Conservation (phyloP, 768 basidiomycete species). For the Russula lepida region DNA sequence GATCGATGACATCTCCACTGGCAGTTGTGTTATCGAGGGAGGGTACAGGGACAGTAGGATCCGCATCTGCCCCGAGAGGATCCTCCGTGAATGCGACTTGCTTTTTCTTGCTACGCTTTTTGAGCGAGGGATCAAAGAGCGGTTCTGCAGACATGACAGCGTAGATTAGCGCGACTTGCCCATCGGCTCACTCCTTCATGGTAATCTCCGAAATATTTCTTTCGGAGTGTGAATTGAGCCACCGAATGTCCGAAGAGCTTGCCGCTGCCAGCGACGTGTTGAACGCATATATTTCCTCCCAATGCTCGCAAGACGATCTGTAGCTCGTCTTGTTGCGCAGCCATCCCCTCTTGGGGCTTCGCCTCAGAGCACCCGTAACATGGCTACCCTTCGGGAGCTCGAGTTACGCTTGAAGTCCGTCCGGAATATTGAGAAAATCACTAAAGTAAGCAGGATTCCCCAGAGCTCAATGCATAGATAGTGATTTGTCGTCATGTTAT, state of each 20-base stretch:
- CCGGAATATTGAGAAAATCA: conserved; percentile 98
- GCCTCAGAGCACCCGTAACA: conserved; percentile 59
- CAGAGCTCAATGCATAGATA: neutral
- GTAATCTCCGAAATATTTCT: conserved; percentile 3
- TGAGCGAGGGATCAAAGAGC: conserved; percentile 74
- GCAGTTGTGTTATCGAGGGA: conserved; percentile 62
- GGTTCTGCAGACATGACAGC: conserved; percentile 64
- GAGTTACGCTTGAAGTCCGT: conserved; percentile 95
- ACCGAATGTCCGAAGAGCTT: conserved; percentile 10
- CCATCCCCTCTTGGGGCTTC: conserved; percentile 33
- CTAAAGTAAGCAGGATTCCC: conserved; percentile 57
- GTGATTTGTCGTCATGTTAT: conserved; percentile 10
- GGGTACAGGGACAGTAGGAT: conserved; percentile 73
- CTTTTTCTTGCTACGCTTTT: conserved; percentile 80
- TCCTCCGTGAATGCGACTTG: conserved; percentile 79
- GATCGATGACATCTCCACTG: conserved; percentile 66
- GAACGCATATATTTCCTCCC: conserved; percentile 6
- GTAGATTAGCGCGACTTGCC: neutral
- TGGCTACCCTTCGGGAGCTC: conserved; percentile 97
- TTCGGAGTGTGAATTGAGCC: conserved; percentile 17
- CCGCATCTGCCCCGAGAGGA: conserved; percentile 71
- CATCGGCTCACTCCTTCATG: neutral
- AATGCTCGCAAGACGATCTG: conserved; percentile 46
- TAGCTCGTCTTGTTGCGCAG: conserved; percentile 36
- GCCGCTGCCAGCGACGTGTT: conserved; percentile 20